Percentiles rank a stretch among this genome's conserved stretches.
Conservation (phyloP, 306 rosid species). For the Aeschynomene evenia region DNA sequence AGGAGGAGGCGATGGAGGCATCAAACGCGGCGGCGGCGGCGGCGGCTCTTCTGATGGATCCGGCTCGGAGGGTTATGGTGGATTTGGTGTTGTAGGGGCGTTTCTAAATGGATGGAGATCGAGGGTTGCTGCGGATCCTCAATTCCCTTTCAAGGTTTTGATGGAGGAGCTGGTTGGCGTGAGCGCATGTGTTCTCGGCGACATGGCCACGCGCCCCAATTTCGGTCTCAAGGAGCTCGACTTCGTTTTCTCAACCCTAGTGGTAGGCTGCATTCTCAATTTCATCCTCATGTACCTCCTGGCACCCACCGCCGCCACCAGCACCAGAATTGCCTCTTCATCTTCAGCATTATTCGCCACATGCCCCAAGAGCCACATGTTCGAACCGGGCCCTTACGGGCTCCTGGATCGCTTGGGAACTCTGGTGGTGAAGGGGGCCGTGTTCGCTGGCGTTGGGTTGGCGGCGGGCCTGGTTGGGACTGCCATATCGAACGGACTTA, state of each 20-base stretch:
- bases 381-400: conserved; percentile 70
- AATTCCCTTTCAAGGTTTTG: conserved; percentile 91
- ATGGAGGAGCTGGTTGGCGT: conserved; percentile 96
- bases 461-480: conserved; percentile 86
- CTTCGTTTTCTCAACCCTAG: conserved; percentile 92
- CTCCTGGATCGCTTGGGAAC: conserved; percentile 65
- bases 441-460: conserved; percentile 77
- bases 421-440: conserved; percentile 63
- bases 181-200: conserved; percentile 80
- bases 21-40: no score
- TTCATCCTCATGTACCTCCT: conserved; percentile 89
- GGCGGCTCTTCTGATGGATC: no score
- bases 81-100: no score
- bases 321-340: conserved; percentile 43
- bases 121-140: conserved; percentile 96
- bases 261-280: conserved; percentile 85
- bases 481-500: conserved; percentile 71
- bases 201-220: conserved; percentile 96
- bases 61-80: no score
- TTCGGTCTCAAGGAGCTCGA: conserved; percentile 96
- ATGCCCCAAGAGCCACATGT: conserved; percentile 91
- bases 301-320: conserved; percentile 90
- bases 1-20: no score
- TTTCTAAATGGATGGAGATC: conserved; percentile 88
- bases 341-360: conserved; percentile 55